phyloP scores from a whole-genome alignment of 164 flowering plant genomes.

The Aristolochia fimbriata region DNA sequence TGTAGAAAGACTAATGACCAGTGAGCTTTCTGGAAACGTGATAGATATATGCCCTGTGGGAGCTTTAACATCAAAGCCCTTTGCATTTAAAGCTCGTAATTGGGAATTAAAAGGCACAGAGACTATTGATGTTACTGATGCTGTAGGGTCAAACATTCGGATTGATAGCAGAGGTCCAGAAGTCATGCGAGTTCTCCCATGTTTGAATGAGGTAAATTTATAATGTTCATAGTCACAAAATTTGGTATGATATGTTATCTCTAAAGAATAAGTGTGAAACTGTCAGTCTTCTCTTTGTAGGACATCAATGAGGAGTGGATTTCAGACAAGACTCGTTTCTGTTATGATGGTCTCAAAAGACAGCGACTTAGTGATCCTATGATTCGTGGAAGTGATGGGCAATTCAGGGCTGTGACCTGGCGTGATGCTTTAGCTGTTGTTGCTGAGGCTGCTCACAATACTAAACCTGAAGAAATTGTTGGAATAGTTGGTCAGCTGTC shows the following conservation, averaged over 20 bases:
- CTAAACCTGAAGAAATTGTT: constrained; percentile 80
- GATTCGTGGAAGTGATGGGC: constrained; percentile 97
- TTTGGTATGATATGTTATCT: not conserved
- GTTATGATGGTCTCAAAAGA: constrained; percentile 95
- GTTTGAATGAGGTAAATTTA: constrained; percentile 78
- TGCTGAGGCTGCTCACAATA: constrained; percentile 68
- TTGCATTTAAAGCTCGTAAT: constrained; percentile 97
- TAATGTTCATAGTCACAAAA: not conserved
- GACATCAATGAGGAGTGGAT: constrained; percentile 99
- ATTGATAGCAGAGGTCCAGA: constrained; percentile 99
- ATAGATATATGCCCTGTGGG: constrained; percentile 99
- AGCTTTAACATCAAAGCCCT: constrained; percentile 95
- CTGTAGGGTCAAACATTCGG: constrained; percentile 95
- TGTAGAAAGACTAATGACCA: constrained; percentile 94
- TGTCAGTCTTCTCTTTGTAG: constrained; percentile 28
- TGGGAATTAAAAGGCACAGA: constrained; percentile 98
- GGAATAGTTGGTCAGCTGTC: constrained; percentile 91
- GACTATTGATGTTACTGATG: constrained; percentile 94
- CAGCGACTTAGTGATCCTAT: constrained; percentile 96
- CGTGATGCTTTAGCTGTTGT: constrained; percentile 92
- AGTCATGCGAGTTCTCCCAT: constrained; percentile 89
- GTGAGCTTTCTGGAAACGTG: constrained; percentile 98
- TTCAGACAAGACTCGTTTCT: constrained; percentile 99
- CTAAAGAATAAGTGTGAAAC: not conserved
- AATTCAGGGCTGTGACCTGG: constrained; percentile 91